Evolutionary conservation across 2,329 filamentous ascomycete genomes (phyloP), one percentile per base, ranked within the genome.

Genomic region (Sclerotinia subarctica): DNA sequence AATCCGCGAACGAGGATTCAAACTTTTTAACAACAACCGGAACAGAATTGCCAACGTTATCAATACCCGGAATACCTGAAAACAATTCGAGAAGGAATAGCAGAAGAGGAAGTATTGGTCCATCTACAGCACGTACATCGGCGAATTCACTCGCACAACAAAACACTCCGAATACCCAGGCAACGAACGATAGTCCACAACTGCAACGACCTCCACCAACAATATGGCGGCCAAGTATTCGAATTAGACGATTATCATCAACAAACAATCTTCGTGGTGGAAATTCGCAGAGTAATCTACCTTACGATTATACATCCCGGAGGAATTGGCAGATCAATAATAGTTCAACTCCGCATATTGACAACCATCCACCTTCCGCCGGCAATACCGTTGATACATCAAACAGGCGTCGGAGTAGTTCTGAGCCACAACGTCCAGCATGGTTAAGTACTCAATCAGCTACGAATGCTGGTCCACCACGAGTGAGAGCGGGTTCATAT

Each of bases 221-320:
- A n/a, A 58, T 32, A 59, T 68, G 70, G 63, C 67, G 69, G 69
- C 72, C 73, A 46, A 74, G 71, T 62, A 74, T 74, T 53, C 70
- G 73, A n/a, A 70, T 74, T 29, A 64, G 72, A 49, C 63, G 73
- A 17, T 47, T 68, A 5, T 64, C 72, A 19, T 68, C 69, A 19
- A 29, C 65, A 26, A 38, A 56, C 58, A 42, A 63, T 19, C 29
- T 68, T 15, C 26, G 29, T n/a, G 51, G 38, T 21, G 35, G 26
- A 19, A 66, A 65, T n/a, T 15, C 65, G 24, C 65, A 53, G 17
- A 49, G 21, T 15, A 63, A 67, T 42, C 59, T 51, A 42, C 59
- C 46, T 63, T 63, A 21, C 21, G 59, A 51, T 19, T 21, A n/a
- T 26, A 63, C n/a, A 21, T 51, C 46, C 13, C n/a, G 59, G 8